A percentile compares a stretch with the other conserved stretches of the same genome.
These are phyloP conservation scores for Pyrenophora teres DNA, from an alignment of 2,329 filamentous ascomycete species.

Conservation along the genomic window DNA sequence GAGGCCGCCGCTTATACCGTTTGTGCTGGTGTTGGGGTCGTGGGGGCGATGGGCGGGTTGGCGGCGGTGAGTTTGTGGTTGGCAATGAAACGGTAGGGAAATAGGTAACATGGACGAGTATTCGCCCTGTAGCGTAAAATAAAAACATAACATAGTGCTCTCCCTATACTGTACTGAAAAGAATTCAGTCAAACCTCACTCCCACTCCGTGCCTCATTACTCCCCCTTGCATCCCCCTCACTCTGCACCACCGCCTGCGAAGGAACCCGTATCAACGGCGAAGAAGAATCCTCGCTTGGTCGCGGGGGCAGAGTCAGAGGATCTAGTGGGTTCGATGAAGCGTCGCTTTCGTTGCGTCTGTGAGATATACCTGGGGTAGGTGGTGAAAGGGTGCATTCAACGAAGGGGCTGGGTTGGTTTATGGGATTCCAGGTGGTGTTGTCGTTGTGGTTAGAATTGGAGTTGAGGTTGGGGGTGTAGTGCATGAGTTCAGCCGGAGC, in stretches of 20 bases:
- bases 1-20: constrained; percentile 27
- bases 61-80: constrained; percentile 24
- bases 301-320: neutral
- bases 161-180: too few species aligned
- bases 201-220: too few species aligned
- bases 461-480: neutral
- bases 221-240: neutral
- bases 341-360: neutral
- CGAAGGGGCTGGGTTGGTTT: too few species aligned
- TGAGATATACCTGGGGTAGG: too few species aligned
- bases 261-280: neutral
- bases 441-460: neutral
- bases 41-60: constrained; percentile 29
- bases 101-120: too few species aligned
- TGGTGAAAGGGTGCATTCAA: too few species aligned
- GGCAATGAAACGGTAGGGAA: neutral
- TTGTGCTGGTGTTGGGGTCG: constrained; percentile 15
- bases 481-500: too few species aligned
- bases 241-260: neutral
- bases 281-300: neutral
- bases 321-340: neutral
- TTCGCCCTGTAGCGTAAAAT: too few species aligned
- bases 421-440: neutral
- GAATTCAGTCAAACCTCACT: too few species aligned
- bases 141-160: too few species aligned